A percentile compares a stretch with the other conserved stretches of the same genome.
These are phyloP conservation scores for Emergomyces africanus DNA, from an alignment of 2,329 filamentous ascomycete genomes.

Conservation along the genomic window DNA sequence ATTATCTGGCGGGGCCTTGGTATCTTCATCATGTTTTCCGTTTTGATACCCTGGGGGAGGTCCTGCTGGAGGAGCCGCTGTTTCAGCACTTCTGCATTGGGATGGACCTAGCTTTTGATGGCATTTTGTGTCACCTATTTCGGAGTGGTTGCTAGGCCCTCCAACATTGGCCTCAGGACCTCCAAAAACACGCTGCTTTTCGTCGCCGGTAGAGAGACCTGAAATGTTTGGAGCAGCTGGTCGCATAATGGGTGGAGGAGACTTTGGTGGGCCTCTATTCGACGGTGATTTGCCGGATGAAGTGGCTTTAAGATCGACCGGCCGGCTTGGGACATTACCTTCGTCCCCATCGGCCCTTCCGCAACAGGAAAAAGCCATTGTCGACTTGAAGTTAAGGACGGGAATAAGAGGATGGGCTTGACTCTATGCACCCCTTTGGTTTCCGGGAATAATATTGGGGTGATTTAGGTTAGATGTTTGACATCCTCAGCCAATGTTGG, in stretches of 20 bases:
- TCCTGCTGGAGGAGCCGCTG: constrained; percentile 8
- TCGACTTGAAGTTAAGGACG: not conserved
- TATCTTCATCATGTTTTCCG: not conserved
- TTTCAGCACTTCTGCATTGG: constrained; percentile 4
- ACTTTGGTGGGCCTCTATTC: not conserved
- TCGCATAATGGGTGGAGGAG: not conserved
- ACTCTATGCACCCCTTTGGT: too few species aligned
- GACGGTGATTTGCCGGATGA: not conserved
- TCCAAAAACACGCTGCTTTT: constrained; percentile 9
- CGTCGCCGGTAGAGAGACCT: constrained; percentile 5
- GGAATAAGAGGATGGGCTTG: not conserved
- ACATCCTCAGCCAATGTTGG: not conserved
- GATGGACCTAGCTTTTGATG: constrained; percentile 9
- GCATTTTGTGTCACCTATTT: constrained; percentile 2
- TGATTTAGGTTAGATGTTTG: not conserved
- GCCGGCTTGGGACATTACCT: constrained; percentile 1
- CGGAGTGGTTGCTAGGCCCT: not conserved
- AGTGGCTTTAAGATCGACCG: not conserved
- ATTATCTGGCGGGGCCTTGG: constrained; percentile 13
- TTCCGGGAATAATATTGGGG: not conserved
- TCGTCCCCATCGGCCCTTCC: not conserved
- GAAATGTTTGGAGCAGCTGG: not conserved
- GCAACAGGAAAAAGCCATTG: not conserved
- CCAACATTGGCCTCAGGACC: not conserved
- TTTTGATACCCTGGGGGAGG: constrained; percentile 5